Base-by-base conservation (phyloP, 2,329 filamentous ascomycete species). In the Pseudogymnoascus sp. region DNA sequence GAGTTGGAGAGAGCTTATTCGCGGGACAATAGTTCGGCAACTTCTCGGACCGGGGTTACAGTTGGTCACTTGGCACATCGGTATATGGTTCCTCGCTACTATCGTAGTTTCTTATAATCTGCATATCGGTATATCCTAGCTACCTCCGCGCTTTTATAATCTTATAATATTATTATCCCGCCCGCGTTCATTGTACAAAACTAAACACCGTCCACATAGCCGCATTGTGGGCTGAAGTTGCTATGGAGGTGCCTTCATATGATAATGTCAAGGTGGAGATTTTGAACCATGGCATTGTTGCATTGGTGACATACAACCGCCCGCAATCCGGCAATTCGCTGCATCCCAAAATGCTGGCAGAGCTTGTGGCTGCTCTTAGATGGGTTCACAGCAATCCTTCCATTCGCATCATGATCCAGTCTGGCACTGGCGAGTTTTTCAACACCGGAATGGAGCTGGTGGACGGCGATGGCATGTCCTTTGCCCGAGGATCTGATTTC, bases 361-460 rank as follows among this genome's bases (percentile, higher is more conserved):
- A 70, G 7, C 60, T 68, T 39, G 42, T 68, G 5, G 39, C 65
- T 34, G 68, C 64, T 2, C 34, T 70, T 5, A 39, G 51, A 62
- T 70, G 68, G 68, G 61, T 62, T 18, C 66, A 69, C 10, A 59
- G 37, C 18, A 37, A 68, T 29, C 45, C 64, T 4, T n/a, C 34
- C 12, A 62, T 70, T 45, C 66, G 60, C 1, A 62, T 70, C n/a
- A 64, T 70, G 23, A 54, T 70, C n/a, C 64, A 68, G 31, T 66
- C 69, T 12, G 68, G 69, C 12, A 66, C 62, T 54, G 69, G 69
- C 8, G 63, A 40, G 31, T 68, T 70, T 63, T 70, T 69, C 64
- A 66, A 61, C 29, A 68, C 69, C 2, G 69, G 68, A 23, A 68
- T 69, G 68, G 67, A 70, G n/a, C 51, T 67, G 4, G n/a, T 66